Evolutionary conservation across 805 yeast genomes (phyloP).

Genomic region (Zygotorulaspora sp.): DNA sequence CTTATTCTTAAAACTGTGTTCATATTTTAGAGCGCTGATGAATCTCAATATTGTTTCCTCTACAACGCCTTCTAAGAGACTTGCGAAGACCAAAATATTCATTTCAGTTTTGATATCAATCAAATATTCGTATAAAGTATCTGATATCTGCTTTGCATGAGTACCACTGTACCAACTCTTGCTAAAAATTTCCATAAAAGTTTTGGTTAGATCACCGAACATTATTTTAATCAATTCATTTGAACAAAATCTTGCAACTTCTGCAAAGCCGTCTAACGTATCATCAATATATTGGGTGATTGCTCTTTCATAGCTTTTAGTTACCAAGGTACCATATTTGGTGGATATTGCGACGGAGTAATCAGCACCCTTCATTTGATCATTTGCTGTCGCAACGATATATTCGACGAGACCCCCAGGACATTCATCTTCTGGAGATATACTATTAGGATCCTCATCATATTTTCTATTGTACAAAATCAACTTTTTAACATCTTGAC

Average conservation of each 20-base stretch:
- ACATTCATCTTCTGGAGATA: conserved; percentile 41
- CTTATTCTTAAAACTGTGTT: conserved; percentile 41
- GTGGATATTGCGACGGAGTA: conserved; percentile 65
- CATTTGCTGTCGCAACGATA: conserved; percentile 77
- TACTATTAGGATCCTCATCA: conserved; percentile 33
- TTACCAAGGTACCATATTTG: conserved; percentile 59
- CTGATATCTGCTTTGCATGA: conserved; percentile 58
- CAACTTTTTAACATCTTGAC: conserved; percentile 45
- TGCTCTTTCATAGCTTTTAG: conserved; percentile 55
- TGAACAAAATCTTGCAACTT: conserved; percentile 63
- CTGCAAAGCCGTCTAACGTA: conserved; percentile 76
- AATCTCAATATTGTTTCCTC: conserved; percentile 50
- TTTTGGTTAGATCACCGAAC: conserved; percentile 63
- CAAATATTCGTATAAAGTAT: conserved; percentile 72
- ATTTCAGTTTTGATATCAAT: conserved; percentile 54
- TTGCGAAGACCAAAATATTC: conserved; percentile 51
- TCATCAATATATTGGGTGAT: conserved; percentile 56
- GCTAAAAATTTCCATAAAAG: conserved; percentile 58
- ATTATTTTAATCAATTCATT: conserved; percentile 54
- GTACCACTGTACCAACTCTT: conserved; percentile 63
- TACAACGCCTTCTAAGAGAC: conserved; percentile 49
- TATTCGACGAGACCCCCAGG: conserved; percentile 81
- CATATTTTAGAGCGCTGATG: conserved; percentile 43
- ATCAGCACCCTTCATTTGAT: conserved; percentile 69
- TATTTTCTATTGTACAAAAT: conserved; percentile 34